These are phyloP conservation scores for Paratinospora sagittata DNA, from an alignment of 164 flowering plant species.

Conservation along the genomic window DNA sequence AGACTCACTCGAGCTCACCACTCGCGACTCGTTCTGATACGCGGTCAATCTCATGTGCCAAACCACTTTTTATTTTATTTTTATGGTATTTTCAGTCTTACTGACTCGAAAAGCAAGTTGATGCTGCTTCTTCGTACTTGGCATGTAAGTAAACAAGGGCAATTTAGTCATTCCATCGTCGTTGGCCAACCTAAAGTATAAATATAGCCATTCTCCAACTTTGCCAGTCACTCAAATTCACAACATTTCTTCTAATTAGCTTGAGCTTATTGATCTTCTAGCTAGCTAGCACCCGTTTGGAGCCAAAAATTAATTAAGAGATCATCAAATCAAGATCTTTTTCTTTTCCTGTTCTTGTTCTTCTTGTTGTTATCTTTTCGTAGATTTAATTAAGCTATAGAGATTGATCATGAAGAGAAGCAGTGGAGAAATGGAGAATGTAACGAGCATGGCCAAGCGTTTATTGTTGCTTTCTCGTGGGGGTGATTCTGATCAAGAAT, in stretches of 20 bases:
- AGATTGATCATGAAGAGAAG: conserved; percentile 18
- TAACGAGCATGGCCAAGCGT: conserved; percentile 12
- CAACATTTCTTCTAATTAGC: not conserved
- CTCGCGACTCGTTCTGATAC: conserved; percentile 8
- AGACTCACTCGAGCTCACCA: not conserved
- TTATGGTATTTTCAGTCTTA: no score
- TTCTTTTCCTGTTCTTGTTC: no score
- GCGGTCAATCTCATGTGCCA: not conserved
- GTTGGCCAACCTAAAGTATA: not conserved
- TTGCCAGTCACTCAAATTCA: not conserved
- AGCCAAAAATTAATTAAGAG: no score
- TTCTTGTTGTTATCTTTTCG: no score
- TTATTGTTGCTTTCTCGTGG: conserved; percentile 20
- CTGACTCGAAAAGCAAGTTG: no score
- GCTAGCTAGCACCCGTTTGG: no score
- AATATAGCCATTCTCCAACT: not conserved
- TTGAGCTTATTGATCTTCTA: not conserved
- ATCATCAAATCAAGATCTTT: no score
- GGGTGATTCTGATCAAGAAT: conserved; percentile 5
- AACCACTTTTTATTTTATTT: not conserved
- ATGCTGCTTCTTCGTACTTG: not conserved
- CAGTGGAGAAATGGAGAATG: conserved; percentile 13
- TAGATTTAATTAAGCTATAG: no score
- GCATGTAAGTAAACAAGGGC: not conserved
- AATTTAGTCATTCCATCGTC: not conserved